Evolutionary conservation across 1,284 basidiomycete genomes (phyloP).

Genomic region (Cutaneotrichosporon mucoides): DNA sequence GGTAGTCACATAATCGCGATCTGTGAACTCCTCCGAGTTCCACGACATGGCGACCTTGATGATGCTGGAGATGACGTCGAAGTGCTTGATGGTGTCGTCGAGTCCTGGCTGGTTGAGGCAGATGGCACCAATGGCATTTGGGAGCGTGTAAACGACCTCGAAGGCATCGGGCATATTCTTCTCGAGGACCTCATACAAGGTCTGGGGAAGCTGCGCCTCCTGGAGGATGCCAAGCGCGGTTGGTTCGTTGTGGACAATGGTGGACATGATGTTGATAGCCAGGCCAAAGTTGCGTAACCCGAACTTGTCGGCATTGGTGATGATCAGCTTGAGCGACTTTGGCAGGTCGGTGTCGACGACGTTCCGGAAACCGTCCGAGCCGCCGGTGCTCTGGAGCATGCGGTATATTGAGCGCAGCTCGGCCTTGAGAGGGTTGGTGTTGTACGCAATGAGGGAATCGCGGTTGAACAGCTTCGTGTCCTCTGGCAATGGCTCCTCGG

Average conservation of each 20-base stretch:
- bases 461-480: constrained; percentile 13
- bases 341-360: constrained; percentile 88
- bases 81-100: constrained; percentile 69
- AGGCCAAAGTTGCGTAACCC: constrained; percentile 59
- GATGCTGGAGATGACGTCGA: constrained; percentile 74
- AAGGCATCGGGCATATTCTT: constrained; percentile 78
- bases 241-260: constrained; percentile 98
- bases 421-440: constrained; percentile 63
- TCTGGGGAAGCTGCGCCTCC: constrained; percentile 83
- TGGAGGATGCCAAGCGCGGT: constrained; percentile 90
- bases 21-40: constrained; percentile 72
- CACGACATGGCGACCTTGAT: constrained; percentile 84
- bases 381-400: constrained; percentile 94
- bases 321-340: constrained; percentile 80
- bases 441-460: constrained; percentile 23
- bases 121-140: constrained; percentile 93
- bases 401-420: constrained; percentile 90
- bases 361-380: constrained; percentile 88
- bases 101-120: constrained; percentile 91
- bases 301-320: constrained; percentile 75
- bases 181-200: constrained; percentile 82
- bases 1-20: constrained; percentile 86
- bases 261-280: constrained; percentile 94
- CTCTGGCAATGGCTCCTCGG: constrained; percentile 5
- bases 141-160: constrained; percentile 86